Conservation (phyloP, 2,329 filamentous ascomycete species). For the Hawksworthiomyces lignivorus region DNA sequence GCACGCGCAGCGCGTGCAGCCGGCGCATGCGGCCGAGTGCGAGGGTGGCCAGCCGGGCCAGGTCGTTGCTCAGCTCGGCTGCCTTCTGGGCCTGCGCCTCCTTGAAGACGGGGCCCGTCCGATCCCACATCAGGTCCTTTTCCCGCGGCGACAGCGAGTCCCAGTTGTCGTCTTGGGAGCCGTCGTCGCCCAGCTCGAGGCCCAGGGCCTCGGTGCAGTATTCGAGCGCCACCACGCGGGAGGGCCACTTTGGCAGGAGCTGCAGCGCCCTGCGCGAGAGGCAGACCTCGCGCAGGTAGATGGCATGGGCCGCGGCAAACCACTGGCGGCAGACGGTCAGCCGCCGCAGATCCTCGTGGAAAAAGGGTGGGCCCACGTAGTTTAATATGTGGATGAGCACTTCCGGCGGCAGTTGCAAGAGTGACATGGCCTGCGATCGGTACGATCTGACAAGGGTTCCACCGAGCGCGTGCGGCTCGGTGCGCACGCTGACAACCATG, state of each 20-base stretch:
- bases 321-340: constrained; percentile 1
- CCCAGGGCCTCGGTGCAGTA: too few relatives aligned
- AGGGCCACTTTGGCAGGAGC: neutral
- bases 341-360: neutral
- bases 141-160: neutral
- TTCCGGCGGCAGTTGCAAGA: neutral
- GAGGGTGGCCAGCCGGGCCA: neutral
- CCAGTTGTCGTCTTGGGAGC: too few relatives aligned
- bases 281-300: neutral
- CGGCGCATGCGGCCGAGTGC: neutral
- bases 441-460: too few relatives aligned
- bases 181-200: too few relatives aligned
- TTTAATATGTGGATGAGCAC: neutral
- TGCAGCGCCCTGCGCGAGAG: neutral
- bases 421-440: too few relatives aligned
- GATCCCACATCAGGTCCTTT: neutral
- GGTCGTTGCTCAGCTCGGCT: neutral
- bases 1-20: neutral
- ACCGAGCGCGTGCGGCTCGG: too few relatives aligned
- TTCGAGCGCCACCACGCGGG: too few relatives aligned
- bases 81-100: too few relatives aligned
- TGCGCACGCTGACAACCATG: too few relatives aligned
- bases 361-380: neutral
- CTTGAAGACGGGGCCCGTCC: too few relatives aligned
- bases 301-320: neutral